Evolutionary conservation across 2,329 filamentous ascomycete genomes (phyloP).

Genomic region (Colletotrichum lentis): DNA sequence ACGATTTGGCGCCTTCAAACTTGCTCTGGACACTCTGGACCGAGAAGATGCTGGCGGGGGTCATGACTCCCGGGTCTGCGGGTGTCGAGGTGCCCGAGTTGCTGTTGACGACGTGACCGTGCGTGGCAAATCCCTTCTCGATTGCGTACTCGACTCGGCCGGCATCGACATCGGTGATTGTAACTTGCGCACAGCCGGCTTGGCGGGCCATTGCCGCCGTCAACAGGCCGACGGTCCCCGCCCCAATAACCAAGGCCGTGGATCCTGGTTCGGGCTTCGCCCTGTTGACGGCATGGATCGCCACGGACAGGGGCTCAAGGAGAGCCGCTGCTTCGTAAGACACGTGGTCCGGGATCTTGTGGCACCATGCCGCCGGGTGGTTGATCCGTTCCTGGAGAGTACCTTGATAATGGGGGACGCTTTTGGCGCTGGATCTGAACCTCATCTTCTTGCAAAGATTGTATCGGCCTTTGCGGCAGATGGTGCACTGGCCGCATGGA

Average conservation of each 20-base stretch:
- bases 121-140: constrained; percentile 66
- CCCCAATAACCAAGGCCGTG: constrained; percentile 69
- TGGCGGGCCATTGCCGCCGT: constrained; percentile 70
- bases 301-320: constrained; percentile 69
- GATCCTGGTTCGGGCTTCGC: constrained; percentile 61
- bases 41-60: constrained; percentile 56
- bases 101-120: constrained; percentile 61
- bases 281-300: constrained; percentile 68
- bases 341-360: constrained; percentile 68
- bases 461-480: constrained; percentile 64
- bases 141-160: constrained; percentile 68
- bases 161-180: constrained; percentile 67
- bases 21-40: constrained; percentile 58
- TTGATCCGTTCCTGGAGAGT: constrained; percentile 70
- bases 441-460: constrained; percentile 69
- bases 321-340: constrained; percentile 68
- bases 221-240: constrained; percentile 69
- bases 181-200: constrained; percentile 66
- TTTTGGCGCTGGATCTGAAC: constrained; percentile 70
- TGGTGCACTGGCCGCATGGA: constrained; percentile 60
- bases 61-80: constrained; percentile 50
- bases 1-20: constrained; percentile 59
- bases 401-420: constrained; percentile 69
- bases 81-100: constrained; percentile 60
- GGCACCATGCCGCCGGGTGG: constrained; percentile 68